Evolutionary conservation across 345 rosid genomes (phyloP).

Genomic region (Eutrema japonicum): DNA sequence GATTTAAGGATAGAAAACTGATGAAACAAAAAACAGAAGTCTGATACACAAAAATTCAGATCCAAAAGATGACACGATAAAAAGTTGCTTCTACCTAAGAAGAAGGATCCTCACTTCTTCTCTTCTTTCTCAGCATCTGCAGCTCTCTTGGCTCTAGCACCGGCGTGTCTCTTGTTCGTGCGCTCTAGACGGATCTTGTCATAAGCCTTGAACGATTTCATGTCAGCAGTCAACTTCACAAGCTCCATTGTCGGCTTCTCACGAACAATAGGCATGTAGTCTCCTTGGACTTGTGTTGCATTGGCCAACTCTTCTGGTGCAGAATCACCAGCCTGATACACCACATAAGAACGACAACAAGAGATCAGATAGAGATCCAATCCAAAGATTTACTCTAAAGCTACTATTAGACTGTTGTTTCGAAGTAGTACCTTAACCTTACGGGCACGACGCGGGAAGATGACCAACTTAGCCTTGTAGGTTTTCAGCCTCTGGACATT

Average conservation of each 20-base stretch:
- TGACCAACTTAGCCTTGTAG: conserved; percentile 82
- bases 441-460: conserved; percentile 80
- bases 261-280: conserved; percentile 62
- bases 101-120: conserved; percentile 62
- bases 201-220: conserved; percentile 81
- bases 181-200: conserved; percentile 75
- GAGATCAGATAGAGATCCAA: not conserved
- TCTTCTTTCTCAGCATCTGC: conserved; percentile 95
- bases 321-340: conserved; percentile 84
- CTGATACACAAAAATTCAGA: conserved; percentile 34
- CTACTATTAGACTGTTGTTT: not conserved
- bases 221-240: conserved; percentile 69
- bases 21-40: conserved; percentile 19
- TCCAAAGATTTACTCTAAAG: not conserved
- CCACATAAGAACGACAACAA: not conserved
- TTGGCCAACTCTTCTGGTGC: conserved; percentile 78
- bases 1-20: conserved; percentile 3
- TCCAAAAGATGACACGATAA: conserved; percentile 23
- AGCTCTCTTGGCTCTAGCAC: conserved; percentile 80
- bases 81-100: conserved; percentile 21
- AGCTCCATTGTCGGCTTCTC: conserved; percentile 80
- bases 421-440: conserved; percentile 59
- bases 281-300: conserved; percentile 80
- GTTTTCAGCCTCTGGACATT: conserved; percentile 88
- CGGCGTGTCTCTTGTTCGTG: conserved; percentile 61